A percentile compares a stretch with the other conserved stretches of the same genome.
These are phyloP conservation scores for Trypanosoma melophagium DNA, from an alignment of 208 protist genomes.

Conservation along the genomic window DNA sequence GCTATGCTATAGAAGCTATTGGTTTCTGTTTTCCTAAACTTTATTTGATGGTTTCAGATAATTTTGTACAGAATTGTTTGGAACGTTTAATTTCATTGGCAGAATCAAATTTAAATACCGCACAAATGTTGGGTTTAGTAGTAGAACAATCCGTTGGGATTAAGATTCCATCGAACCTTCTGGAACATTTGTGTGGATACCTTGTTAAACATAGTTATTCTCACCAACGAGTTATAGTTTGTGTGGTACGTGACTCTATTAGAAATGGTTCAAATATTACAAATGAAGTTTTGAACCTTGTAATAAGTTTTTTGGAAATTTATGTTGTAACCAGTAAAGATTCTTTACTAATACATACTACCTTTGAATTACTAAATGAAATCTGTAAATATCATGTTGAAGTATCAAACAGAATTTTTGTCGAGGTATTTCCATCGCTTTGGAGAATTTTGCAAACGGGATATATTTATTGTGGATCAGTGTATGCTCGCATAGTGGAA, in stretches of 20 bases:
- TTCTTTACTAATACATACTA: conserved; percentile 1
- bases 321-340: conserved; percentile 8
- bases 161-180: conserved; percentile 1
- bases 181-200: conserved; percentile 13
- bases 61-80: not conserved
- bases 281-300: not conserved
- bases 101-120: conserved; percentile 4
- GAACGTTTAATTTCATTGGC: conserved; percentile 8
- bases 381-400: conserved; percentile 6
- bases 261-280: conserved; percentile 14
- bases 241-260: conserved; percentile 11
- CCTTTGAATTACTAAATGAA: conserved; percentile 18
- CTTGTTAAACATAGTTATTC: conserved; percentile 2
- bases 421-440: not conserved
- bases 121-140: conserved; percentile 1
- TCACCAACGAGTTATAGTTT: conserved; percentile 16
- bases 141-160: not conserved
- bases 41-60: not conserved
- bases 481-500: conserved; percentile 2
- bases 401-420: not conserved
- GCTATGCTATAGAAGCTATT: not conserved
- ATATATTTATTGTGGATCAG: not conserved
- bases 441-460: conserved; percentile 11
- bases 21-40: conserved; percentile 14
- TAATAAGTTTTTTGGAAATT: conserved; percentile 13